Percentiles rank a stretch among this genome's conserved stretches.
phyloP scores from a whole-genome alignment of 1,139 yeast species.

The Protomyces inundatus region DNA sequence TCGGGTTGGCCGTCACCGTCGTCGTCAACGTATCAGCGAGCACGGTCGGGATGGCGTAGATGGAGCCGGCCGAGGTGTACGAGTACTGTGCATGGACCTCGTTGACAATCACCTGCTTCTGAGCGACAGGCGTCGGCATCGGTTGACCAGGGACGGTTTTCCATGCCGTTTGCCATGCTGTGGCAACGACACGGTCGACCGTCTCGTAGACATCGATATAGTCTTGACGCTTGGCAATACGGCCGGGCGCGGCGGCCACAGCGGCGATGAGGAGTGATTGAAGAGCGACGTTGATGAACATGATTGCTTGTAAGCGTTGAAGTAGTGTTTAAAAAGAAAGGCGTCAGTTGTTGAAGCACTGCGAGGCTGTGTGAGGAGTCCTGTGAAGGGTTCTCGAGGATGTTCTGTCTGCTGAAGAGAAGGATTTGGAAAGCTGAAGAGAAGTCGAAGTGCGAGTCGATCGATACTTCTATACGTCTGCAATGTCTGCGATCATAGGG shows the following conservation, averaged over 20 bases:
- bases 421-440: neutral
- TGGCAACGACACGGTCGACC: neutral
- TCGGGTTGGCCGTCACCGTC: neutral
- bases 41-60: conserved; percentile 15
- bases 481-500: neutral
- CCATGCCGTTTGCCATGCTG: neutral
- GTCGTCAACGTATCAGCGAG: neutral
- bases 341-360: neutral
- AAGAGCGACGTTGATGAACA: neutral
- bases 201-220: neutral
- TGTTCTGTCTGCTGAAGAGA: neutral
- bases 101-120: conserved; percentile 12
- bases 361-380: neutral
- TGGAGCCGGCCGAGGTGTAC: conserved; percentile 15
- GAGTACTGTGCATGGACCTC: conserved; percentile 14
- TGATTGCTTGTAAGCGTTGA: neutral
- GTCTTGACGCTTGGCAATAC: neutral
- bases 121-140: neutral
- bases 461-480: neutral
- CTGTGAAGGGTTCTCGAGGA: neutral
- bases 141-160: neutral
- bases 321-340: neutral
- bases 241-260: neutral
- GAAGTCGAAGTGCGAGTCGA: neutral
- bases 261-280: neutral